Base-by-base conservation (phyloP, 2,329 filamentous ascomycete species). In the Aspergillus fructus region DNA sequence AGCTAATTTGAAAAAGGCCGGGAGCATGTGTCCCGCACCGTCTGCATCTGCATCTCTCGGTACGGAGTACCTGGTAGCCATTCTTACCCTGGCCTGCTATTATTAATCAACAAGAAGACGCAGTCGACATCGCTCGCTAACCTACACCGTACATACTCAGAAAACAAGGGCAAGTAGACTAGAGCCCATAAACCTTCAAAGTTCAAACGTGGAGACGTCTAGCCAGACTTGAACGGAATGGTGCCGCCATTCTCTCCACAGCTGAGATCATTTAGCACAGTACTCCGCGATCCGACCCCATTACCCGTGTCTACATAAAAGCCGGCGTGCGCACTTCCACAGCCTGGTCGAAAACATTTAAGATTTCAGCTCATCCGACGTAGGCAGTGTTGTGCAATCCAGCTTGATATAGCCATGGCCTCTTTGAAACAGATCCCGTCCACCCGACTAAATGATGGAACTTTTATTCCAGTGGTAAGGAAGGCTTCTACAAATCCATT, bases 371-470 rank as follows among this genome's bases (percentile, higher is more conserved):
- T 34, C 24, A 7, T 30, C 21, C 5, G 8, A 48, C 15, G 9
- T 19, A 6, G 27, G 17, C 6, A 8, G 17, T 9, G 27, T n/a
- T 21, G 11, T 48, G 15, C 17, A 19, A 24, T 34, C 11, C 34
- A n/a, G 8, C 23, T 12, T 13, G 17, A 19, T 24, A 7, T 19
- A 30, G 30, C 39, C 39, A 51, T 43, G 49, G 24, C 24, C 27
- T 13, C 39, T 12, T 42, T 47, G 27, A 30, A 30, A 30, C 19
- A 45, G 7, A 49, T 61, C 34, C 56, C 56, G 2, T 59, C 56
- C n/a, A 39, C 82, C 39, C 81, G 83, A 69, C 77, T 86, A 50
- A 84, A 83, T 56, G 82, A 85, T 71, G 82, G 81, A 46, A 78
- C 74, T 40, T 78, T 76, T 4, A 80, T 86, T 42, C 84, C 84